Conservation (phyloP, 73 alveolate genomes). For the Paramecium primaurelia region DNA sequence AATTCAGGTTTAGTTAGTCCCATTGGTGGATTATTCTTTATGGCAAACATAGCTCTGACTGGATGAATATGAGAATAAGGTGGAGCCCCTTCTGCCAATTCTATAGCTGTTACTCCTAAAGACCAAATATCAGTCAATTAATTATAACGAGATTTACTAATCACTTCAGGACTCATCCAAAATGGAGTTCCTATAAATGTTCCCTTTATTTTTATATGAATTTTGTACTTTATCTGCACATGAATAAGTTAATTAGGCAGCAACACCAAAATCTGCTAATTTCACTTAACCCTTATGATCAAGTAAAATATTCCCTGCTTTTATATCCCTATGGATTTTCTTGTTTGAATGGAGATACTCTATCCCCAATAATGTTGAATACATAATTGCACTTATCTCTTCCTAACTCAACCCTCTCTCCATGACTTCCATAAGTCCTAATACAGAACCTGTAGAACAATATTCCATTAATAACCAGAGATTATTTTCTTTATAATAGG, state of each 20-base stretch:
- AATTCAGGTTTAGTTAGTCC: slow-evolving; percentile 85
- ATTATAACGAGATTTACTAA: slow-evolving; percentile 47
- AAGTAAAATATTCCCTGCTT: slow-evolving; percentile 97
- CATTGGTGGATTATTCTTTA: slow-evolving; percentile 84
- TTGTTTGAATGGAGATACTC: slow-evolving; percentile 92
- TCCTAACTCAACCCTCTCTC: slow-evolving; percentile 81
- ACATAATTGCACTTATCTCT: slow-evolving; percentile 88
- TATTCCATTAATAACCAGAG: slow-evolving; percentile 95
- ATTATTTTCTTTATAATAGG: slow-evolving; percentile 86
- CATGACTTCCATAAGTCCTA: slow-evolving; percentile 89
- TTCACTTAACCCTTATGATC: slow-evolving; percentile 92
- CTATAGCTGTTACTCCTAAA: slow-evolving; percentile 90
- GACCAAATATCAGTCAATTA: slow-evolving; percentile 83
- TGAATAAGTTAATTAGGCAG: slow-evolving; percentile 89
- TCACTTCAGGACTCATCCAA: slow-evolving; percentile 72
- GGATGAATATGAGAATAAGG: slow-evolving; percentile 95
- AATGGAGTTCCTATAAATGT: slow-evolving; percentile 68
- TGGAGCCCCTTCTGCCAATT: slow-evolving; percentile 98
- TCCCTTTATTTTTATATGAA: background rate
- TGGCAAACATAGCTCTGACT: slow-evolving; percentile 91
- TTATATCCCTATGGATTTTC: slow-evolving; percentile 97
- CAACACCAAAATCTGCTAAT: slow-evolving; percentile 97
- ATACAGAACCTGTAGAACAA: slow-evolving; percentile 95
- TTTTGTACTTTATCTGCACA: slow-evolving; percentile 74
- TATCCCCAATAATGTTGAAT: slow-evolving; percentile 93